phyloP scores from a whole-genome alignment of 768 basidiomycete species.

The Lentinula boryana region DNA sequence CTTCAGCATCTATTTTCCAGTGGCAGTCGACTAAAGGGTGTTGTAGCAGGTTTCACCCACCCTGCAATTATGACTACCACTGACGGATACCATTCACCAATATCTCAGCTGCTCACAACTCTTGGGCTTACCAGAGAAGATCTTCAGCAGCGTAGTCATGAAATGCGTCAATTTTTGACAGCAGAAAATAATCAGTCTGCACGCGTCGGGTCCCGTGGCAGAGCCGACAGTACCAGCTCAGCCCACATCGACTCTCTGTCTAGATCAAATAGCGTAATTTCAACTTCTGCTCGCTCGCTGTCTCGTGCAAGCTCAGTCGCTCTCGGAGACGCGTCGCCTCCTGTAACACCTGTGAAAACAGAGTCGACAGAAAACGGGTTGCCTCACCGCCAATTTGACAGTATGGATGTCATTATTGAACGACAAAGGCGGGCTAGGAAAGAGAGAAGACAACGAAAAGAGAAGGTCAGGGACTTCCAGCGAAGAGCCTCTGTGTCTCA shows the following conservation, averaged over 20 bases:
- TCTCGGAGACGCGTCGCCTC: slow-evolving; percentile 47
- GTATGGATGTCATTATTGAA: slow-evolving; percentile 75
- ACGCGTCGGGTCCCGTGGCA: slow-evolving; percentile 36
- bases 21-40: background rate
- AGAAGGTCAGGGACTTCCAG: slow-evolving; percentile 42
- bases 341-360: slow-evolving; percentile 57
- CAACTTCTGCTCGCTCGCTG: slow-evolving; percentile 35
- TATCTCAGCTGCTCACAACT: slow-evolving; percentile 63
- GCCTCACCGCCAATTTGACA: slow-evolving; percentile 56
- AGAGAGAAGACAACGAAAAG: slow-evolving; percentile 42
- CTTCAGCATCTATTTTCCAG: background rate
- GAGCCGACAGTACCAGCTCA: slow-evolving; percentile 25
- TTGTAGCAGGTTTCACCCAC: background rate
- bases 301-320: slow-evolving; percentile 45
- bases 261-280: slow-evolving; percentile 25
- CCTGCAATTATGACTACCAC: slow-evolving; percentile 25
- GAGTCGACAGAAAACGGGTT: slow-evolving; percentile 48
- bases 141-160: slow-evolving; percentile 61
- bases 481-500: slow-evolving; percentile 24
- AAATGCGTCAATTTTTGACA: slow-evolving; percentile 77
- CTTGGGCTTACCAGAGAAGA: slow-evolving; percentile 78
- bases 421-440: slow-evolving; percentile 55
- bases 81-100: slow-evolving; percentile 52
- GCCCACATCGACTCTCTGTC: slow-evolving; percentile 29
- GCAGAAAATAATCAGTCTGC: slow-evolving; percentile 40